These are phyloP conservation scores for Apiospora marii DNA, from an alignment of 2,329 filamentous ascomycete species.

Conservation along the genomic window DNA sequence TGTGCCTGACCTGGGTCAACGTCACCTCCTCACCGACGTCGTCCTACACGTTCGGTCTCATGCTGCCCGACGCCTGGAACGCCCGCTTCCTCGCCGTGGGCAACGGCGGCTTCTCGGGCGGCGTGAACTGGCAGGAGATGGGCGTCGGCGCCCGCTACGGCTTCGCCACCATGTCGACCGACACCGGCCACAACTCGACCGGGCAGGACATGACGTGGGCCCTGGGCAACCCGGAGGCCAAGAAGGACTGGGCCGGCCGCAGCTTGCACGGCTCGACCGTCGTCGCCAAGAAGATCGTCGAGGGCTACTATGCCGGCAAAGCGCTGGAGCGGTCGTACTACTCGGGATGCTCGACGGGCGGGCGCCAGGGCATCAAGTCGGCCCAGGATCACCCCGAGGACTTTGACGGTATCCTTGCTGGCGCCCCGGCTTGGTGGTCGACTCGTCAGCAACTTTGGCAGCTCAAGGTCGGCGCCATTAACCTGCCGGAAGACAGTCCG, in stretches of 20 bases:
- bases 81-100: constrained; percentile 42
- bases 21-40: constrained; percentile 39
- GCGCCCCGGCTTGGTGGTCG: constrained; percentile 39
- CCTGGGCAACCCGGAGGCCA: constrained; percentile 32
- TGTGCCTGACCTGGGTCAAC: constrained; percentile 44
- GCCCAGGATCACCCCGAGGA: constrained; percentile 49
- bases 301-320: constrained; percentile 48
- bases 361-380: constrained; percentile 58
- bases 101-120: constrained; percentile 44
- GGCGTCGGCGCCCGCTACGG: constrained; percentile 38
- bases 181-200: constrained; percentile 41
- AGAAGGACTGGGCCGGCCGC: constrained; percentile 27
- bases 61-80: constrained; percentile 45
- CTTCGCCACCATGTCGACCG: constrained; percentile 43
- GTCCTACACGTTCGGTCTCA: constrained; percentile 43
- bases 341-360: constrained; percentile 61
- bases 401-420: constrained; percentile 56
- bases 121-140: constrained; percentile 44
- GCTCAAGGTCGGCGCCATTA: constrained; percentile 34
- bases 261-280: constrained; percentile 39
- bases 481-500: constrained; percentile 11
- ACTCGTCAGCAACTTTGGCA: constrained; percentile 23
- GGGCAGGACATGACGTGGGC: constrained; percentile 35
- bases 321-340: constrained; percentile 53
- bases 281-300: constrained; percentile 49